Evolutionary conservation across 257 asterid genomes (phyloP).

Genomic region (Ocimum tenuiflorum): DNA sequence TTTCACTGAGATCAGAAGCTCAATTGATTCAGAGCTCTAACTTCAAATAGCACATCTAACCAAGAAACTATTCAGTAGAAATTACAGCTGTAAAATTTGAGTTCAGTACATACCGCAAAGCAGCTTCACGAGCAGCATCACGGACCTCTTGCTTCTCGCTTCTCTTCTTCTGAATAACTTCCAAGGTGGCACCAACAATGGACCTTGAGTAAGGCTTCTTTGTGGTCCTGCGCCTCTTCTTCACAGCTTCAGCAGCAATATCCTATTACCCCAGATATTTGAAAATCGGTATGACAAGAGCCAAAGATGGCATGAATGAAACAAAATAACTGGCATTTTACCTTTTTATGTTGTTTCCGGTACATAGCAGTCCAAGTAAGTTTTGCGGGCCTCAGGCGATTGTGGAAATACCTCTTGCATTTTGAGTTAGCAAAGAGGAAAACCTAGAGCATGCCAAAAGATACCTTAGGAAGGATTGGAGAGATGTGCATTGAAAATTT

Average conservation of each 20-base stretch:
- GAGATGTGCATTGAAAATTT: neutral
- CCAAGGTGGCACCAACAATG: constrained; percentile 59
- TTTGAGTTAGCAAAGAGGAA: constrained; percentile 55
- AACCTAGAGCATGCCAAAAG: constrained; percentile 22
- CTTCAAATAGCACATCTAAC: neutral
- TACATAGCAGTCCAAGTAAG: constrained; percentile 59
- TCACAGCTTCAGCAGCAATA: constrained; percentile 44
- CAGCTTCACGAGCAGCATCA: constrained; percentile 66
- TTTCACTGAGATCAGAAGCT: constrained; percentile 32
- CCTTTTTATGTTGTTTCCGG: constrained; percentile 59
- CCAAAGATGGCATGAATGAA: neutral
- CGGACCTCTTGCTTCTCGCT: constrained; percentile 57
- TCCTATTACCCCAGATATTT: constrained; percentile 35
- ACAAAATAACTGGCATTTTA: neutral
- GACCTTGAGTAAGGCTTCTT: constrained; percentile 68
- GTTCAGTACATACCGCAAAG: constrained; percentile 33
- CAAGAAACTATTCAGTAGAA: no score
- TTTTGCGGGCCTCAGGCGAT: constrained; percentile 55
- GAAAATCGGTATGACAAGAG: neutral
- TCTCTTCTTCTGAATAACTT: constrained; percentile 56
- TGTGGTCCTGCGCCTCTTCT: constrained; percentile 50
- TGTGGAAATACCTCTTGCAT: constrained; percentile 54
- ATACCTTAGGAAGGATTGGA: neutral
- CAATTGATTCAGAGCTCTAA: neutral
- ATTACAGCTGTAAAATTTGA: neutral